Evolutionary conservation across 2,329 filamentous ascomycete genomes (phyloP).

Genomic region (Hymenoscyphus fructigenus): DNA sequence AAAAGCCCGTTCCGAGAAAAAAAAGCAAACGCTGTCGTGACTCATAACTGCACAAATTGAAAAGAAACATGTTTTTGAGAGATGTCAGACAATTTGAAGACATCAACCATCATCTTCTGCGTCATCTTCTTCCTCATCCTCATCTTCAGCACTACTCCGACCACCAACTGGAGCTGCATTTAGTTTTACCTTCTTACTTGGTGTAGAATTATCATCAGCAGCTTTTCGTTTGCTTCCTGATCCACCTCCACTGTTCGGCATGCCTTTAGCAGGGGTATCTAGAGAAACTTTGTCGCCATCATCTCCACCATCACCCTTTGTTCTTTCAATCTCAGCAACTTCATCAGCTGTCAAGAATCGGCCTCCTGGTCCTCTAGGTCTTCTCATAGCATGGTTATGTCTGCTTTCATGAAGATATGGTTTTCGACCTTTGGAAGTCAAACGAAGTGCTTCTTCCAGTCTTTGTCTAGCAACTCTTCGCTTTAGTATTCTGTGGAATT

Average conservation of each 20-base stretch:
- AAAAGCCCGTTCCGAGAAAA: constrained; percentile 15
- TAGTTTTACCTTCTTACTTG: constrained; percentile 54
- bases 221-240: constrained; percentile 62
- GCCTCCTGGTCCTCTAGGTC: constrained; percentile 89
- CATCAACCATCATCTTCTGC: constrained; percentile 32
- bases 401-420: constrained; percentile 96
- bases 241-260: constrained; percentile 31
- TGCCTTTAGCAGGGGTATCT: constrained; percentile 33
- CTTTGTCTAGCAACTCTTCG: constrained; percentile 88
- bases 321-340: constrained; percentile 82
- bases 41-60: constrained; percentile 30
- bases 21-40: constrained; percentile 32
- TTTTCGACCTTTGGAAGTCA: constrained; percentile 94
- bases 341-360: constrained; percentile 96
- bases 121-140: constrained; percentile 41
- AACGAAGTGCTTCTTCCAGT: constrained; percentile 84
- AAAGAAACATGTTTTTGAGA: constrained; percentile 21
- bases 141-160: constrained; percentile 34
- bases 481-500: constrained; percentile 97
- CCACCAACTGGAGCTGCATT: constrained; percentile 30
- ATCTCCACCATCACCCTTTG: constrained; percentile 43
- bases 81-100: constrained; percentile 4
- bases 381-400: constrained; percentile 97
- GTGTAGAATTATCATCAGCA: constrained; percentile 46
- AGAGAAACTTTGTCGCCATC: constrained; percentile 40